A percentile compares a stretch with the other conserved stretches of the same genome.
These are phyloP conservation scores for Amauroascus niger DNA, from an alignment of 2,329 filamentous ascomycete species.

Conservation along the genomic window DNA sequence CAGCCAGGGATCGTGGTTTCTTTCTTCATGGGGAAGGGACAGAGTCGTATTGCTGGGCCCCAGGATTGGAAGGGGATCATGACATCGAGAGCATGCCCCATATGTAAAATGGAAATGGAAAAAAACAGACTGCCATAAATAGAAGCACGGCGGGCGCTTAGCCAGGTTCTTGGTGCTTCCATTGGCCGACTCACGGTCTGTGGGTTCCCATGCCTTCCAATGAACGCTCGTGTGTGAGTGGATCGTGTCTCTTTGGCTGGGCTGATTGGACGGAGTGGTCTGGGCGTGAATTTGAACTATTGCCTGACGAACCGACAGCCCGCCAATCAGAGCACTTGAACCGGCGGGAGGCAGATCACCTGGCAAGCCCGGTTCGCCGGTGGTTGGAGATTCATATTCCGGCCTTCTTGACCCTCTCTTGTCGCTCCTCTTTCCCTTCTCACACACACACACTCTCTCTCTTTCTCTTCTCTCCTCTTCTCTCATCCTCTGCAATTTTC, in stretches of 20 bases:
- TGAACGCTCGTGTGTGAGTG: too few relatives aligned
- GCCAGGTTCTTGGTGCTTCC: background rate
- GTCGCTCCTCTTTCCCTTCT: slow-evolving; percentile 18
- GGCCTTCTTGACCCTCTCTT: slow-evolving; percentile 7
- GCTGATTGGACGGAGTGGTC: background rate
- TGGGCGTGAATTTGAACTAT: background rate
- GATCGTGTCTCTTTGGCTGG: too few relatives aligned
- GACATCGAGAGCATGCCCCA: too few relatives aligned
- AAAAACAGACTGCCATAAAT: background rate
- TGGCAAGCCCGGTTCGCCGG: background rate
- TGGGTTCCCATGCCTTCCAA: background rate
- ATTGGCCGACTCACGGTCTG: background rate
- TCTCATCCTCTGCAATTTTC: background rate
- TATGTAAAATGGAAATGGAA: too few relatives aligned
- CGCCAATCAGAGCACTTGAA: background rate
- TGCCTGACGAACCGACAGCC: background rate
- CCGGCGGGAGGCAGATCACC: background rate
- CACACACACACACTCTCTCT: too few relatives aligned
- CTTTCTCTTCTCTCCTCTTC: slow-evolving; percentile 18
- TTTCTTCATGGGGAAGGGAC: too few relatives aligned
- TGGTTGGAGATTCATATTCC: slow-evolving; percentile 7
- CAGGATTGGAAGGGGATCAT: too few relatives aligned
- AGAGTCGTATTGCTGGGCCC: too few relatives aligned
- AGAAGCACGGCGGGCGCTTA: background rate
- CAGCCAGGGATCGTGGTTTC: background rate